A percentile compares a stretch with the other conserved stretches of the same genome.
Evolutionary conservation across 2,329 filamentous ascomycete species (phyloP).

Genomic region (Penicillium palitans): DNA sequence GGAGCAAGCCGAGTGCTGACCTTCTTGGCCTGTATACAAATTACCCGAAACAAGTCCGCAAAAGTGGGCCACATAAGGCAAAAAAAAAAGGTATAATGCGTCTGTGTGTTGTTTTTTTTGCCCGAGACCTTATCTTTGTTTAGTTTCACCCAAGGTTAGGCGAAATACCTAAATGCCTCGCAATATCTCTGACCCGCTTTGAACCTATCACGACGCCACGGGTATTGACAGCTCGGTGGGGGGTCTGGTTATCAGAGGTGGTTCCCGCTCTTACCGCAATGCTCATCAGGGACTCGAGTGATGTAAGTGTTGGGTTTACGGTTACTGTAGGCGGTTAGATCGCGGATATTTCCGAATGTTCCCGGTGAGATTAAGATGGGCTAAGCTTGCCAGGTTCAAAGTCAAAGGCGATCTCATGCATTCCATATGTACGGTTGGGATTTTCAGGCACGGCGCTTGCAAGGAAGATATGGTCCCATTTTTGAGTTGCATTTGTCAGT

Average conservation of each 20-base stretch:
- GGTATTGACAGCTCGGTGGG: slow-evolving; percentile 4
- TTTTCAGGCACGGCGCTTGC: not conserved
- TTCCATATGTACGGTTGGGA: not conserved
- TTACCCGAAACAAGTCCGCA: not conserved
- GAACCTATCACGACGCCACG: slow-evolving; percentile 5
- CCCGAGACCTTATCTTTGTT: slow-evolving; percentile 6
- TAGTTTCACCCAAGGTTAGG: not conserved
- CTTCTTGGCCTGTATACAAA: not conserved
- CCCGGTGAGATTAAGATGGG: not conserved
- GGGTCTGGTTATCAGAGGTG: not conserved
- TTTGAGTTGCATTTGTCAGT: not conserved
- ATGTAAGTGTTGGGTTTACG: not conserved
- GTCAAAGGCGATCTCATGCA: not conserved
- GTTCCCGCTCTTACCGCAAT: slow-evolving; percentile 9
- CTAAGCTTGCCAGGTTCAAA: not conserved
- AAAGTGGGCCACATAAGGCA: not conserved
- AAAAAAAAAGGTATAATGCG: too few species aligned
- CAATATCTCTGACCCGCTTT: not conserved
- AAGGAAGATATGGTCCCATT: not conserved
- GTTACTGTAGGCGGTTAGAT: not conserved
- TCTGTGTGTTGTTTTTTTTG: not conserved
- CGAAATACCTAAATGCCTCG: not conserved
- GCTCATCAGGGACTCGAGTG: not conserved
- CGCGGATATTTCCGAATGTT: slow-evolving; percentile 7
- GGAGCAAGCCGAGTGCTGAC: slow-evolving; percentile 16